Evolutionary conservation across 2,329 filamentous ascomycete genomes (phyloP), one percentile per base, ranked within the genome.

Genomic region (Hymenoscyphus fraxineus): DNA sequence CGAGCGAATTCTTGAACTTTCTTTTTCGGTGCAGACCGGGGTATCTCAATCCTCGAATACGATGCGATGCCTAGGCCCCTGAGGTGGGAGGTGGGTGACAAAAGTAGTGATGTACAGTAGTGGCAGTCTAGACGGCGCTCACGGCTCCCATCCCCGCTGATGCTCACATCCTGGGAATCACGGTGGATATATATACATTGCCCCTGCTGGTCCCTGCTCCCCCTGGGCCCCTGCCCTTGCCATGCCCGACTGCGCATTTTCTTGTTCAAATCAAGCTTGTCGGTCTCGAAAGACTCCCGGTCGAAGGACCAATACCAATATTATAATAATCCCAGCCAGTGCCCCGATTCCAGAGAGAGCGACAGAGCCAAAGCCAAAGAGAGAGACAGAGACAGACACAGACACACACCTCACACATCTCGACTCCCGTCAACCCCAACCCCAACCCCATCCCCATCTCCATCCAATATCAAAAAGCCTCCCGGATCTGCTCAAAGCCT

Each of bases 261-360:
- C 41, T 39, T 35, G 44, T 39, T 39, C 13, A 9, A 19, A 19
- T n/a, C 31, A 16, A 22, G 54, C 41, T 12, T 12, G 32, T 40
- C 22, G 60, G 13, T 22, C 44, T 63, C 35, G 58, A 59, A 31
- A 44, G 62, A 27, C 57, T 60, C 54, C 38, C 27, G 44, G 32
- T 56, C 44, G 58, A 60, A 35, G 54, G 64, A 55, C 61, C 64
- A 65, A 65, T 65, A 35, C 35, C 35, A 35, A 35, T 35, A 35
- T 35, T 35, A 65, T 68, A 65, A 63, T 60, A 60, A 67, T 67
- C 63, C 64, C 62, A 32, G 66, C 65, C 65, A 58, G 55, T 65
- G 63, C 63, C 67, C 64, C 63, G 65, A 64, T 16, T 44, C 61
- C 27, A 59, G 31, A 62, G 38, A 59, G 27, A 27, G 27, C 27